Percentiles rank a stretch among this genome's conserved stretches.
Conservation (phyloP, 768 basidiomycete species). For the Psilocybe sp. region DNA sequence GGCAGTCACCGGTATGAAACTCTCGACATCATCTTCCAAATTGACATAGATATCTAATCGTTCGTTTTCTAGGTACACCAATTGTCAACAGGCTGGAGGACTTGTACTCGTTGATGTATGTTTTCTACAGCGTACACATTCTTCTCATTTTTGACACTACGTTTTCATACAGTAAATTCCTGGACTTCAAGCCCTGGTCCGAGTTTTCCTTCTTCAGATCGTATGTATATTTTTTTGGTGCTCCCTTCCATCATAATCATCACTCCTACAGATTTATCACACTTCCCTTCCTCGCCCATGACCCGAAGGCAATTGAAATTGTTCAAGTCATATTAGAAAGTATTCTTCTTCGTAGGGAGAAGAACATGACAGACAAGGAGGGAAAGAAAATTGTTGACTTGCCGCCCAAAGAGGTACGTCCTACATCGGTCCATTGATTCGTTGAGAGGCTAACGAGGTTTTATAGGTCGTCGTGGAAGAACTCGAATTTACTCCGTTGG, state of each 20-base stretch:
- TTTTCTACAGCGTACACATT: not conserved
- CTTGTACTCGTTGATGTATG: constrained; percentile 75
- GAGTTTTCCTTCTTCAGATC: constrained; percentile 87
- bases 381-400: constrained; percentile 88
- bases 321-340: constrained; percentile 94
- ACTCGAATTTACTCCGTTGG: constrained; percentile 78
- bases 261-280: constrained; percentile 70
- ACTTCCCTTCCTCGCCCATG: constrained; percentile 85
- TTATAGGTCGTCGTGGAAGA: constrained; percentile 62
- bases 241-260: not conserved
- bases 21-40: not conserved
- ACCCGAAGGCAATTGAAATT: constrained; percentile 91
- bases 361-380: constrained; percentile 84
- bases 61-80: constrained; percentile 62
- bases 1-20: constrained; percentile 74
- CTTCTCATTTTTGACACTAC: not conserved
- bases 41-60: not conserved
- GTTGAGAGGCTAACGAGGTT: not conserved
- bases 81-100: constrained; percentile 95
- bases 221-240: constrained; percentile 35
- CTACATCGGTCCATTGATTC: not conserved
- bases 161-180: constrained; percentile 57
- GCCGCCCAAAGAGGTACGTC: constrained; percentile 73
- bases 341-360: constrained; percentile 84
- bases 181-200: constrained; percentile 79